Conservation (phyloP, 2,329 filamentous ascomycete genomes). For the Ascochyta lentis region DNA sequence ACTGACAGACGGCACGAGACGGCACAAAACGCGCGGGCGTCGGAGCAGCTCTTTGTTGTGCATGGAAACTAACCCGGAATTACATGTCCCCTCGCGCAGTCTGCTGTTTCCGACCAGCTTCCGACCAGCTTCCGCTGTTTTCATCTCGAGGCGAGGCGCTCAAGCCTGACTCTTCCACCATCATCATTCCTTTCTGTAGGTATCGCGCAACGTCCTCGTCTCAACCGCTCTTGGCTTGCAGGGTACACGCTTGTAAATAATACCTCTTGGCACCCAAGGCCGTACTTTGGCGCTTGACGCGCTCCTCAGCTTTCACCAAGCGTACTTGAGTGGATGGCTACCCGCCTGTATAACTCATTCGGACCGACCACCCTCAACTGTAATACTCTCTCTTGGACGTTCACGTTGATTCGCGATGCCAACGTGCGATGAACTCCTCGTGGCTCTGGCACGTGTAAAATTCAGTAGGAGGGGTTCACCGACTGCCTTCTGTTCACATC, state of each 20-base stretch:
- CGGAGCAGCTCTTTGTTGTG: conserved; percentile 9
- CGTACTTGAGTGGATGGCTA: background rate
- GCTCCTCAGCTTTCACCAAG: conserved; percentile 1
- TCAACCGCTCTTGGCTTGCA: background rate
- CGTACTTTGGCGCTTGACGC: conserved; percentile 12
- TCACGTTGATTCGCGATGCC: background rate
- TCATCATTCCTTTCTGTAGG: background rate
- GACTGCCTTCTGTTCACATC: background rate
- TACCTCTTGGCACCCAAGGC: background rate
- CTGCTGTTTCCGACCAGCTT: conserved; percentile 10
- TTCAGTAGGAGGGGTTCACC: background rate
- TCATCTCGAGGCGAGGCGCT: conserved; percentile 9
- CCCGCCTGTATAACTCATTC: conserved; percentile 7
- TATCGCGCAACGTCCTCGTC: background rate
- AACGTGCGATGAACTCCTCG: background rate
- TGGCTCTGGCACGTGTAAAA: background rate
- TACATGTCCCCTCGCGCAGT: conserved; percentile 9
- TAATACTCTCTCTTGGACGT: background rate
- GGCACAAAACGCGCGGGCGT: conserved; percentile 11
- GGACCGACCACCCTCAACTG: conserved; percentile 4
- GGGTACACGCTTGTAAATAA: conserved; percentile 8
- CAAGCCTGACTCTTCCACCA: background rate
- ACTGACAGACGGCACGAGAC: conserved; percentile 15
- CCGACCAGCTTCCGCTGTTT: background rate
- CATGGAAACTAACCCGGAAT: conserved; percentile 12